phyloP scores from a whole-genome alignment of 2,329 filamentous ascomycete species.

The Didymella pomorum region DNA sequence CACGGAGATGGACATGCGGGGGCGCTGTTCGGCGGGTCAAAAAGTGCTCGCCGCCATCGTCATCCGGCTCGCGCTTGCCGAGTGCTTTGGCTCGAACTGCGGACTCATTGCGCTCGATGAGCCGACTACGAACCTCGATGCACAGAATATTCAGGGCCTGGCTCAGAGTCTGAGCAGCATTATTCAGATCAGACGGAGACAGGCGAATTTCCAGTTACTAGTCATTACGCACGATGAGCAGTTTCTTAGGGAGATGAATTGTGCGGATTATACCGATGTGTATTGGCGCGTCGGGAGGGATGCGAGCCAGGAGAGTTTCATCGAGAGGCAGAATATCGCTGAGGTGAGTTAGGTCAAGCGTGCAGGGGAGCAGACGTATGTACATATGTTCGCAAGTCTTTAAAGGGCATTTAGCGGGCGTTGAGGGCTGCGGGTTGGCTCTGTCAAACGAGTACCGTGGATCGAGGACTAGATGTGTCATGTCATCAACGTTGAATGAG shows the following conservation, averaged over 20 bases:
- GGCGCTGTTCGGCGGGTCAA: constrained; percentile 93
- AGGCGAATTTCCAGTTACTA: constrained; percentile 96
- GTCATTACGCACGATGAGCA: constrained; percentile 99
- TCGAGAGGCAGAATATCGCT: constrained; percentile 67
- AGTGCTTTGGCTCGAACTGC: constrained; percentile 96
- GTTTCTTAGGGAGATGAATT: constrained; percentile 92
- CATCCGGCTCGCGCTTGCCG: constrained; percentile 92
- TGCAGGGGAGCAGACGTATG: background rate
- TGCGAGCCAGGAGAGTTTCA: constrained; percentile 84
- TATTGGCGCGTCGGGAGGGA: constrained; percentile 90
- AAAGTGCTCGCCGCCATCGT: constrained; percentile 97
- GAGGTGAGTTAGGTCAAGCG: constrained; percentile 31
- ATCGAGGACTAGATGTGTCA: background rate
- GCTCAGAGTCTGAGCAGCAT: constrained; percentile 86
- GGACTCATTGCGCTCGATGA: constrained; percentile 96
- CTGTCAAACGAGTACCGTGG: background rate
- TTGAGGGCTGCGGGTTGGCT: background rate
- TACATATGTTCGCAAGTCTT: background rate
- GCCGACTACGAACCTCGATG: constrained; percentile 95
- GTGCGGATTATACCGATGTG: constrained; percentile 88
- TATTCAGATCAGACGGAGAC: constrained; percentile 80
- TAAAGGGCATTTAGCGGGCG: background rate
- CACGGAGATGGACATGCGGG: constrained; percentile 99
- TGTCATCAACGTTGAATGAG: background rate
- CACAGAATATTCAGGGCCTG: constrained; percentile 90